A percentile compares a stretch with the other conserved stretches of the same genome.
Evolutionary conservation across 768 basidiomycete genomes (phyloP).

Genomic region (Flagelloscypha sp.): DNA sequence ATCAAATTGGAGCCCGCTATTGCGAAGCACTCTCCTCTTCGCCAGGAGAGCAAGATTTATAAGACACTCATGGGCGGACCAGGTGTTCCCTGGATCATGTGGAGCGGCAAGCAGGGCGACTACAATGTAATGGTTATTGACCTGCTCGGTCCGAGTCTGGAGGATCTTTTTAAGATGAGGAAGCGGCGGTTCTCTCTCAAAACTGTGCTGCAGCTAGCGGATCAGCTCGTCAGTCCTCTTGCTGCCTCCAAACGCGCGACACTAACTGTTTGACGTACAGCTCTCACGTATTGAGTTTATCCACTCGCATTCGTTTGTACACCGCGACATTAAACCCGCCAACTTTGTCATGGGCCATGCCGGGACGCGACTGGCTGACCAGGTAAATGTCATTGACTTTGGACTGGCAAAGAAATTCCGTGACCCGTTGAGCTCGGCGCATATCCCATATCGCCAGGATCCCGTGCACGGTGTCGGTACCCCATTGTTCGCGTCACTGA

Average conservation of each 20-base stretch:
- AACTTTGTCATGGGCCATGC: constrained; percentile 95
- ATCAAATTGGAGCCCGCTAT: constrained; percentile 72
- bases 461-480: constrained; percentile 77
- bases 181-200: constrained; percentile 91
- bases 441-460: constrained; percentile 67
- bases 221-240: constrained; percentile 71
- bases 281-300: constrained; percentile 95
- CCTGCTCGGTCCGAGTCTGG: constrained; percentile 83
- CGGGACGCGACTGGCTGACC: constrained; percentile 37
- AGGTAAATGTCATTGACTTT: constrained; percentile 91
- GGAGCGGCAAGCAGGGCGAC: constrained; percentile 84
- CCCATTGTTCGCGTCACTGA: constrained; percentile 65
- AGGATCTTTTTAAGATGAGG: constrained; percentile 82
- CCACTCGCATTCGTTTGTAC: constrained; percentile 89
- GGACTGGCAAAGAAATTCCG: constrained; percentile 76
- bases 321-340: constrained; percentile 97
- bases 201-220: constrained; percentile 87
- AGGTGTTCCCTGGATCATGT: constrained; percentile 88
- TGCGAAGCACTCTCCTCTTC: constrained; percentile 56
- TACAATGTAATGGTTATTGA: constrained; percentile 99
- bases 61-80: constrained; percentile 84
- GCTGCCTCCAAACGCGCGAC: neutral
- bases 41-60: constrained; percentile 88
- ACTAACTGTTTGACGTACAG: constrained; percentile 27
- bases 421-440: constrained; percentile 52